Evolutionary conservation across 148 eudicot genomes (phyloP), one percentile per base, ranked within the genome.

Genomic region (Oxyria digyna): DNA sequence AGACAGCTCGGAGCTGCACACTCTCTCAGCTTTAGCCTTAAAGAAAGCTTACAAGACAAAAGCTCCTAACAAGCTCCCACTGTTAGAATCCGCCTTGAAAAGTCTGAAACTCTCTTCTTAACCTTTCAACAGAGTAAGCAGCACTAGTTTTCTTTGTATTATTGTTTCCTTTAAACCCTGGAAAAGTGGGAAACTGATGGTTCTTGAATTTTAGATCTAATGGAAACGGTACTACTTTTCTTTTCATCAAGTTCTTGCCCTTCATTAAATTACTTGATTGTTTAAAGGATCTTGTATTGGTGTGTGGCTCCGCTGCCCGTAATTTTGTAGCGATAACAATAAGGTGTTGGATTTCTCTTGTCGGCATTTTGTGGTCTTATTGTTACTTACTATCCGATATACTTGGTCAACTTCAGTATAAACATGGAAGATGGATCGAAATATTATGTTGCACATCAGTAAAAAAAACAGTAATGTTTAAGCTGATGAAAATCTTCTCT

Each of bases 21-120:
- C 86, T 35, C 88, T 94, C 35, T 90, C 91, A 15, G 92, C 85
- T 6, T 68, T 72, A 18, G 97, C 85, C 67, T 78, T 94, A 80
- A 90, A 86, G 78, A 94, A 81, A 74, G 87, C 76, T 38, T 94
- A 90, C 80, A 88, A 94, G 85, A 77, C 73, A 50, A 76, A 78
- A 69, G 85, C 96, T 31, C 75, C 97, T 3, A 69, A 57, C 83
- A 94, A 87, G 80, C 81, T 85, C 32, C 74, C 91, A 40, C 73
- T 87, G 74, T 91, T 93, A 13, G 80, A 42, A 67, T 72, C 92
- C 9, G 68, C 90, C 50, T 82, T 90, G 81, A 86, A 71, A 79
- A 87, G 72, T 75, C 76, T 90, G 79, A 90, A 86, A 78, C 73
- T 83, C 45, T 83, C 75, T 20, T 80, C 68, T 9, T 78, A 76